Base-by-base conservation (phyloP, 2,329 filamentous ascomycete species). In the Leptosphaerulina australis region DNA sequence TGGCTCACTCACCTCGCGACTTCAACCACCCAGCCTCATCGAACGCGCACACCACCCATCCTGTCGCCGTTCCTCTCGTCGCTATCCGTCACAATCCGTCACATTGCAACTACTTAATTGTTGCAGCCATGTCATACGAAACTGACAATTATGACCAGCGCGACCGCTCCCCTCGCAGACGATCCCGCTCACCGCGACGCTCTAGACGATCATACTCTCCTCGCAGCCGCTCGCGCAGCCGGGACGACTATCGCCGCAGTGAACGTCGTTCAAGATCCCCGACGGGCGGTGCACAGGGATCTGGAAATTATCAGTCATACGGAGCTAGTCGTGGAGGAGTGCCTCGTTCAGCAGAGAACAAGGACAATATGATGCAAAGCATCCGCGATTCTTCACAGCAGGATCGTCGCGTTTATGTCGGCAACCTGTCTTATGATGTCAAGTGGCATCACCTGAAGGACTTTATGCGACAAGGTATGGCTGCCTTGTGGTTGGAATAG, bases 371-470 rank as follows among this genome's bases (percentile, higher is more conserved):
- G 91, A 95, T 97, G 90, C 88, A 86, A 77, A 91, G 85, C 72
- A 88, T 97, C 67, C 88, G 91, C 72, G 94, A 97, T 71, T 88
- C 90, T 35, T 97, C 94, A 56, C 94, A 97, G 75, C 94, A 99
- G 79, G 94, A 99, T 82, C 93, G 94, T 72, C 92, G 94, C 63
- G 94, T 99, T 84, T 99, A 99, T 75, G 94, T 99, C 74, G 94
- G 94, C 77, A 99, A 99, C 75, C 83, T 99, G 66, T 94, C 92
- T 39, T 99, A 99, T 81, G 94, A 99, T 82, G 94, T 99, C 75
- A 99, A 99, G 82, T 99, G 94, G 94, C 93, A 97, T 81, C 94
- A 97, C 72, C 85, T 99, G 58, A 99, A 99, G 82, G 94, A 99
- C 81, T 97, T 97, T 75, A 99, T 99, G 94, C 89, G 94, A 84